Evolutionary conservation across 2,329 filamentous ascomycete genomes (phyloP), one percentile per base, ranked within the genome.

Genomic region (Penicillium sp.): DNA sequence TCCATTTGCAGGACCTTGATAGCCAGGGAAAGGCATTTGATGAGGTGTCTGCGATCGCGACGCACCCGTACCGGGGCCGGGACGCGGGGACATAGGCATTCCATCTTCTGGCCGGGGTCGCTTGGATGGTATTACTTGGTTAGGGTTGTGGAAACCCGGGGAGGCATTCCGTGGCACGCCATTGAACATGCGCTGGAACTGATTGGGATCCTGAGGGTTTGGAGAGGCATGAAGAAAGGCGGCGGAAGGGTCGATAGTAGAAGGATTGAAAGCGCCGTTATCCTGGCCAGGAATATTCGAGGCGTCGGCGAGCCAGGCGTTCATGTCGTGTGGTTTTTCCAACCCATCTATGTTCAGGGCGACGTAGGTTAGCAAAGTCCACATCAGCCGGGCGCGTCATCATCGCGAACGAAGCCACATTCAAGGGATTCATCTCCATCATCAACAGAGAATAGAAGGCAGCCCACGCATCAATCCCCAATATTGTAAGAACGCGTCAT

Each of bases 21-120:
- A 94, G 65, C 86, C 87, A 31, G 88, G 82, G 69, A 88, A 93
- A 54, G 84, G 83, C 62, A 87, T 84, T 72, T 94, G 91, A 70
- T 92, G 90, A 36, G 94, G 94, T 33, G 94, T 98, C 73, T 96
- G 93, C 68, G 94, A 94, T 77, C 94, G 91, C 77, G 94, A 96
- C 24, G 86, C 87, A 78, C 90, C 90, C 16, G 40, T 19, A 64
- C 86, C 86, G 5, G 89, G 85, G 56, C 89, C 87, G 72, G 89
- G 90, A 70, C 88, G 85, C 54, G 94, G 92, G 35, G 92, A 96
- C 73, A 90, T 88, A 66, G 88, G 89, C 71, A 95, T 84, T 71
- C 88, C 93, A 76, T 97, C 93, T 77, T 96, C 92, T 54, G 90
- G 89, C 49, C 91, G 86, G 55, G 90, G 85, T 70, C 95, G 87